These are phyloP conservation scores for Mucor saturninus DNA, from an alignment of 371 early-diverging fungal species.

Conservation along the genomic window DNA sequence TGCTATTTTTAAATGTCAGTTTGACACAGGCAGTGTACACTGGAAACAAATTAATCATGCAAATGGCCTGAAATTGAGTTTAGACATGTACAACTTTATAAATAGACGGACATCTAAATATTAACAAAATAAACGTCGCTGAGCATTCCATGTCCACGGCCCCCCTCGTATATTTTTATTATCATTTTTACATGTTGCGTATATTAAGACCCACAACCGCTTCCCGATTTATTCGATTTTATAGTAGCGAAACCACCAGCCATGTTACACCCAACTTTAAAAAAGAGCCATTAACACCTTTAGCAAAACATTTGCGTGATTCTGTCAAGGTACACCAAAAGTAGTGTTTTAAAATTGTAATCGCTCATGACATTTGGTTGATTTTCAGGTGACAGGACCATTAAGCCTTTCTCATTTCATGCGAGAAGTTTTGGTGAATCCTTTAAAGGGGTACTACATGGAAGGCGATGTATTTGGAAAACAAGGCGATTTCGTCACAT, in stretches of 20 bases:
- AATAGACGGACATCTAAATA: too few relatives aligned
- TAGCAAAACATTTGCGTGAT: constrained; percentile 66
- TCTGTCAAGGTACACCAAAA: constrained; percentile 57
- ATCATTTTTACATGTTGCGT: constrained; percentile 15
- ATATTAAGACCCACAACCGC: constrained; percentile 10
- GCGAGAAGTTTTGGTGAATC: constrained; percentile 87
- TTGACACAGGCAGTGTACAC: too few relatives aligned
- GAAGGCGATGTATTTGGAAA: constrained; percentile 89
- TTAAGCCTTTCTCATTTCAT: constrained; percentile 89
- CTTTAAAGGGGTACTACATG: constrained; percentile 93
- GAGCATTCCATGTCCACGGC: background rate
- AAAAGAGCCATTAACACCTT: constrained; percentile 64
- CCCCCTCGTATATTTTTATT: background rate
- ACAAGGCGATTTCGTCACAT: constrained; percentile 94
- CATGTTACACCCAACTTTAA: constrained; percentile 1
- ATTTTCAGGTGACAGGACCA: constrained; percentile 74
- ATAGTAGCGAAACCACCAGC: background rate
- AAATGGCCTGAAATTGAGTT: too few relatives aligned
- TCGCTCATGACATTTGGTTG: background rate
- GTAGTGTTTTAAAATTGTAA: background rate
- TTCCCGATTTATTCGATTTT: constrained; percentile 9
- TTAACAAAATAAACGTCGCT: too few relatives aligned
- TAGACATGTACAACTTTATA: too few relatives aligned
- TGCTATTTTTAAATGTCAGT: too few relatives aligned
- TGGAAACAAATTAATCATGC: too few relatives aligned